Evolutionary conservation across 345 rosid genomes (phyloP), one percentile per base, ranked within the genome.

Genomic region (Limnanthes douglasii): DNA sequence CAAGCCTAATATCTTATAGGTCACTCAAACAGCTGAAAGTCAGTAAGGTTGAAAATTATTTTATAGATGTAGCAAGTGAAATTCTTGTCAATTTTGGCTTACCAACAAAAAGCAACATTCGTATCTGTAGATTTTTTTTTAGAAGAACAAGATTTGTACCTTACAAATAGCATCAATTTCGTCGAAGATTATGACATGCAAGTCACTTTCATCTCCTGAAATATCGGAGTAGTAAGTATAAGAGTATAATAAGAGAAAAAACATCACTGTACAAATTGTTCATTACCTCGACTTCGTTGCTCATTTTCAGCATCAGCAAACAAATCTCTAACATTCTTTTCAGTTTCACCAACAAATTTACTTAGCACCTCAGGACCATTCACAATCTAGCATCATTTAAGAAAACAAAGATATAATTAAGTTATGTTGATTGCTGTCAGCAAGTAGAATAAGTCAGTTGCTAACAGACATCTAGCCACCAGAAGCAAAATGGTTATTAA

Each of bases 91-190:
- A n/a, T n/a, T n/a, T n/a, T n/a, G n/a, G n/a, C n/a, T n/a, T n/a
- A n/a, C n/a, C n/a, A n/a, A n/a, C n/a, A n/a, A n/a, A n/a, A n/a
- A n/a, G n/a, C n/a, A n/a, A n/a, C n/a, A n/a, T n/a, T n/a, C n/a
- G n/a, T n/a, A n/a, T n/a, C n/a, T n/a, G n/a, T n/a, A n/a, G n/a
- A n/a, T n/a, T n/a, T n/a, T n/a, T n/a, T n/a, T n/a, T n/a, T n/a
- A n/a, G n/a, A n/a, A n/a, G n/a, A n/a, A n/a, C 29, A 45, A 43
- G 40, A 24, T 12, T 24, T 55, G 45, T 73, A 92, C 99, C 99
- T 92, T 92, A 57, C 99, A 92, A 39, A 92, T 85, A 48, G 99
- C 96, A 81, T 92, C 99, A 72, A 92, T 92, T 62, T 92, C 99
- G 61, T 92, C 93, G 66, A 92, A 92, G 22, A 92, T 81, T 47